Conservation (phyloP, 192 early-diverging fungal genomes). For the Powellomyces hirtus region DNA sequence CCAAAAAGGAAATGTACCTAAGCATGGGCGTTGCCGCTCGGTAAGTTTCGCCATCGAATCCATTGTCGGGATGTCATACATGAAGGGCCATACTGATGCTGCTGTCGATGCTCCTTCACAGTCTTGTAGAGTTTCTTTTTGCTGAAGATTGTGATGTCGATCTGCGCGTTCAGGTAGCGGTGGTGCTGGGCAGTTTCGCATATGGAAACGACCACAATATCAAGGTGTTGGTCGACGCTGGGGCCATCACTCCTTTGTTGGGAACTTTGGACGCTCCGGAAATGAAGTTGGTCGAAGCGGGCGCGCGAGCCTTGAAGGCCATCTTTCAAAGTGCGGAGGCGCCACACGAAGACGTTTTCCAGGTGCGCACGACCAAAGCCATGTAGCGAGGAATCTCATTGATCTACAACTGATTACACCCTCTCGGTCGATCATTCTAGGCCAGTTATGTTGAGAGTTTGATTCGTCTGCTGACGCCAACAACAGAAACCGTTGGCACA, state of each 20-base stretch:
- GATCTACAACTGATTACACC: background rate
- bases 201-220: constrained; percentile 68
- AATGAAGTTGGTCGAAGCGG: constrained; percentile 58
- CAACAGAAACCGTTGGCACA: background rate
- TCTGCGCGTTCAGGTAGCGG: constrained; percentile 57
- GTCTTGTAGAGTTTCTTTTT: constrained; percentile 58
- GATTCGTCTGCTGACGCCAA: constrained; percentile 13
- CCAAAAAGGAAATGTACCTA: constrained; percentile 75
- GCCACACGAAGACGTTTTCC: constrained; percentile 16
- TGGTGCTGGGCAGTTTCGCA: constrained; percentile 67
- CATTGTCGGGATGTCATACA: no score
- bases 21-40: constrained; percentile 55
- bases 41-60: constrained; percentile 8
- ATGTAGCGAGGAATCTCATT: background rate
- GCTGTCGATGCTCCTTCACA: constrained; percentile 26
- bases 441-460: constrained; percentile 13
- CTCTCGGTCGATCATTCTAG: no score
- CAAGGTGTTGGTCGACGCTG: constrained; percentile 51
- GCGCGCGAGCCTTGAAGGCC: constrained; percentile 64
- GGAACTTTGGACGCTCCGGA: constrained; percentile 38
- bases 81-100: no score
- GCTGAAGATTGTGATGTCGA: constrained; percentile 20
- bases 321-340: constrained; percentile 58
- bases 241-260: constrained; percentile 57
- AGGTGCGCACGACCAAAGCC: constrained; percentile 15